Conservation (phyloP, 805 yeast species). For the Zygoascus biomembranicola region DNA sequence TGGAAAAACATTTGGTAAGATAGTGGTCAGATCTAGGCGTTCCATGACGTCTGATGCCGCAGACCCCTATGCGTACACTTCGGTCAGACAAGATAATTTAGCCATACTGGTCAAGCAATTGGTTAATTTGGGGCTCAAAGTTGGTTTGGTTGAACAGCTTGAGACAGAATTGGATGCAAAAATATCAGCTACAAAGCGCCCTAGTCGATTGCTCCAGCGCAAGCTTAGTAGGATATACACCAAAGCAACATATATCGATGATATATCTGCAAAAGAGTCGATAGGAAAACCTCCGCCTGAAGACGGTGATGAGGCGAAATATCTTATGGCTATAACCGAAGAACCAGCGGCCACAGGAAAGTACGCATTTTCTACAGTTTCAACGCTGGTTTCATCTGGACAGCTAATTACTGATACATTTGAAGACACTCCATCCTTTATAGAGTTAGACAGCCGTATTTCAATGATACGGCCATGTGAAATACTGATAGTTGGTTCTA, state of each 20-base stretch:
- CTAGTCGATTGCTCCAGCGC: slow-evolving; percentile 53
- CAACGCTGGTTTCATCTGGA: slow-evolving; percentile 68
- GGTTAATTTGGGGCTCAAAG: slow-evolving; percentile 62
- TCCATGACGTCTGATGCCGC: slow-evolving; percentile 42
- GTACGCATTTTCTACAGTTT: slow-evolving; percentile 39
- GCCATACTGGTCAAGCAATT: slow-evolving; percentile 70
- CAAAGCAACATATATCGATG: slow-evolving; percentile 74
- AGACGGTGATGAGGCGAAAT: slow-evolving; percentile 16
- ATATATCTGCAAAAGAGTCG: slow-evolving; percentile 19
- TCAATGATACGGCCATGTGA: slow-evolving; percentile 73
- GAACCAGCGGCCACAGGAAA: slow-evolving; percentile 7
- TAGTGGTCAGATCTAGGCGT: slow-evolving; percentile 63
- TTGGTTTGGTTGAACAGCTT: slow-evolving; percentile 79
- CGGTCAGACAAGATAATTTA: slow-evolving; percentile 72
- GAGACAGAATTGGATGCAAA: slow-evolving; percentile 74
- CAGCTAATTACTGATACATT: slow-evolving; percentile 67
- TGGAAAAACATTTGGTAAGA: slow-evolving; percentile 47
- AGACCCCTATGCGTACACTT: slow-evolving; percentile 68
- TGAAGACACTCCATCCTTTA: slow-evolving; percentile 47
- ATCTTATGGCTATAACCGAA: slow-evolving; percentile 17
- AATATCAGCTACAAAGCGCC: slow-evolving; percentile 37
- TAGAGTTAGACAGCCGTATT: slow-evolving; percentile 64
- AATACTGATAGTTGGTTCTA: slow-evolving; percentile 40
- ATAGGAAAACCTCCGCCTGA: slow-evolving; percentile 1
- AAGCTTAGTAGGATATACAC: slow-evolving; percentile 67